Conservation (phyloP, 495 filamentous ascomycete genomes). For the Podospora didyma region DNA sequence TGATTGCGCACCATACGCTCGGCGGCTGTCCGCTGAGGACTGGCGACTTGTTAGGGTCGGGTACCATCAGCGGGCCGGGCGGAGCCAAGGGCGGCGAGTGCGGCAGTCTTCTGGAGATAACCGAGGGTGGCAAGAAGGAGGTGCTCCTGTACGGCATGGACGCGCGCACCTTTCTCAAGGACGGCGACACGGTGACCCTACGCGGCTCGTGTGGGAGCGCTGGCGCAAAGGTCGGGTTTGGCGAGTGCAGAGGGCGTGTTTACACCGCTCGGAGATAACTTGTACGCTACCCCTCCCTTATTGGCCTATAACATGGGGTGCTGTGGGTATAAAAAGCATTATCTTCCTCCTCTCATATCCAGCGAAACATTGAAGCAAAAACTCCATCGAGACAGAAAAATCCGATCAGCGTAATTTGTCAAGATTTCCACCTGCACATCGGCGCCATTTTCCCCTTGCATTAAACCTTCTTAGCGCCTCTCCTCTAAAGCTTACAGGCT, state of each 20-base stretch:
- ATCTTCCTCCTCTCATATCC: no score
- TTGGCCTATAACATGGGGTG: no score
- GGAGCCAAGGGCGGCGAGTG: slow-evolving; percentile 42
- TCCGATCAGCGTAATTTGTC: no score
- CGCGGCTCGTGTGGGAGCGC: slow-evolving; percentile 57
- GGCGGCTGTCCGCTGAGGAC: slow-evolving; percentile 78
- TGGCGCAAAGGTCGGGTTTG: slow-evolving; percentile 65
- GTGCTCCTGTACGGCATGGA: slow-evolving; percentile 66
- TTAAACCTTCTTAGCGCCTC: no score
- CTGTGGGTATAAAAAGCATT: no score
- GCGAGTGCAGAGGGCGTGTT: slow-evolving; percentile 61
- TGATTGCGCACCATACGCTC: slow-evolving; percentile 88
- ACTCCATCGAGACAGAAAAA: no score
- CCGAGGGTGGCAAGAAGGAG: slow-evolving; percentile 58
- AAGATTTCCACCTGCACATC: no score
- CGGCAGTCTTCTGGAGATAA: slow-evolving; percentile 83
- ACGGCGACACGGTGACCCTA: slow-evolving; percentile 76
- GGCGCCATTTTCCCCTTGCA: no score
- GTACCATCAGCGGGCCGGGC: slow-evolving; percentile 76
- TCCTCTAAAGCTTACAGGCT: no score
- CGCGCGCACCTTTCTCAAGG: slow-evolving; percentile 71
- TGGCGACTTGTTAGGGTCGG: slow-evolving; percentile 83
- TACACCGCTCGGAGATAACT: slow-evolving; percentile 24
- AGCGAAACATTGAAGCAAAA: no score
- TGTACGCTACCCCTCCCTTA: no score